Percentiles rank a stretch among this genome's conserved stretches.
phyloP scores from a whole-genome alignment of 805 yeast species.

The Yamadazyma scolyti region DNA sequence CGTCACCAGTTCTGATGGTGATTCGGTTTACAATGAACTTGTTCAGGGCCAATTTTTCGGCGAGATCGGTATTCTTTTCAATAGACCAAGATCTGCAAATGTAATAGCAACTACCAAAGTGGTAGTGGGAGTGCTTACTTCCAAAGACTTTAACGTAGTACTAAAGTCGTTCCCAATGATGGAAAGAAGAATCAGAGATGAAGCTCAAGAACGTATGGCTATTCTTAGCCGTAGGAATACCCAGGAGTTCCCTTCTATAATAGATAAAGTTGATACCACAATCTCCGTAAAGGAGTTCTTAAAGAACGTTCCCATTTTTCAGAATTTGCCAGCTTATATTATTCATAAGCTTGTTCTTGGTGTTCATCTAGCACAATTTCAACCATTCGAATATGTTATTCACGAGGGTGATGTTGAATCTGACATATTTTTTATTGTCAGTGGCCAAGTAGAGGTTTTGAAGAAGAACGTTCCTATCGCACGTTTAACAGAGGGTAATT shows the following conservation, averaged over 20 bases:
- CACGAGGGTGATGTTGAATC: slow-evolving; percentile 57
- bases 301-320: slow-evolving; percentile 55
- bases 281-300: slow-evolving; percentile 57
- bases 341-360: slow-evolving; percentile 63
- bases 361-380: slow-evolving; percentile 52
- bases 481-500: slow-evolving; percentile 57
- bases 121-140: slow-evolving; percentile 63
- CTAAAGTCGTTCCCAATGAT: slow-evolving; percentile 60
- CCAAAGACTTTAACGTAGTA: slow-evolving; percentile 56
- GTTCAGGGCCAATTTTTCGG: slow-evolving; percentile 72
- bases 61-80: slow-evolving; percentile 72
- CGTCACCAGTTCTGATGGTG: slow-evolving; percentile 77
- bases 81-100: slow-evolving; percentile 76
- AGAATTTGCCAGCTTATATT: slow-evolving; percentile 52
- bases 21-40: slow-evolving; percentile 67
- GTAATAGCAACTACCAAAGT: slow-evolving; percentile 69
- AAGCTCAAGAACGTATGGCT: slow-evolving; percentile 73
- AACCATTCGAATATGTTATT: slow-evolving; percentile 59
- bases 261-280: slow-evolving; percentile 46
- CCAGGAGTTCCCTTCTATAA: neutral
- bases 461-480: slow-evolving; percentile 44
- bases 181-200: slow-evolving; percentile 69
- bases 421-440: slow-evolving; percentile 63
- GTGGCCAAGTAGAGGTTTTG: slow-evolving; percentile 69
- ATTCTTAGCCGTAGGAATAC: slow-evolving; percentile 24